A percentile compares a stretch with the other conserved stretches of the same genome.
phyloP scores from a whole-genome alignment of 306 rosid genomes.

The Castanea mollissima region DNA sequence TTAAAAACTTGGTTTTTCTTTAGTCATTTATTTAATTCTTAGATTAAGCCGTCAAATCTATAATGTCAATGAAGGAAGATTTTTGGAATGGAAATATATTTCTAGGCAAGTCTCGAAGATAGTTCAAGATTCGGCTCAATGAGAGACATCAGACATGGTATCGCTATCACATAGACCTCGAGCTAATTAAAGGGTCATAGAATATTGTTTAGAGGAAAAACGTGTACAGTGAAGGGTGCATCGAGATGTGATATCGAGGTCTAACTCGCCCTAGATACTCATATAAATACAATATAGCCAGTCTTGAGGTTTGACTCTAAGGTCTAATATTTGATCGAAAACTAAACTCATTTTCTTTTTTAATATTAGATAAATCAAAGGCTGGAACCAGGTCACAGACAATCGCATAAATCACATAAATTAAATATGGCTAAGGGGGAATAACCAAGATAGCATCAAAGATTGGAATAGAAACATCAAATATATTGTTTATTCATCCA shows the following conservation, averaged over 20 bases:
- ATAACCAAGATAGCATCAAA: slow-evolving; percentile 35
- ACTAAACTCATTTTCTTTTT: background rate
- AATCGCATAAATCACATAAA: slow-evolving; percentile 19
- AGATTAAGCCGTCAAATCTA: background rate
- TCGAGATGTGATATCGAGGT: slow-evolving; percentile 50
- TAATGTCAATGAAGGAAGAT: background rate
- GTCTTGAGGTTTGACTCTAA: slow-evolving; percentile 43
- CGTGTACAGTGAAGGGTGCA: slow-evolving; percentile 24
- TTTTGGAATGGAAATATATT: background rate
- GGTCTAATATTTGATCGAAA: background rate
- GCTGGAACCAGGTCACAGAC: slow-evolving; percentile 26
- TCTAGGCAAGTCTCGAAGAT: slow-evolving; percentile 16
- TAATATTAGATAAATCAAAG: slow-evolving; percentile 8
- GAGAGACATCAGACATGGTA: slow-evolving; percentile 41
- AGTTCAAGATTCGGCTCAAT: slow-evolving; percentile 11
- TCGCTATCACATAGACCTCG: slow-evolving; percentile 30
- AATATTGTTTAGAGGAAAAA: slow-evolving; percentile 38
- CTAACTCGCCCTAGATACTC: slow-evolving; percentile 22
- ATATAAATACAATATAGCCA: slow-evolving; percentile 47
- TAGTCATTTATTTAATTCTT: background rate
- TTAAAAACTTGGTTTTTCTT: background rate
- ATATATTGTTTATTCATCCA: slow-evolving; percentile 37
- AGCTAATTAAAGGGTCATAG: slow-evolving; percentile 26
- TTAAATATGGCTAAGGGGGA: background rate
- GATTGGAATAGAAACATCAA: slow-evolving; percentile 71